Base-by-base conservation (phyloP, 1,284 basidiomycete genomes). In the Ganoderma meredithae region DNA sequence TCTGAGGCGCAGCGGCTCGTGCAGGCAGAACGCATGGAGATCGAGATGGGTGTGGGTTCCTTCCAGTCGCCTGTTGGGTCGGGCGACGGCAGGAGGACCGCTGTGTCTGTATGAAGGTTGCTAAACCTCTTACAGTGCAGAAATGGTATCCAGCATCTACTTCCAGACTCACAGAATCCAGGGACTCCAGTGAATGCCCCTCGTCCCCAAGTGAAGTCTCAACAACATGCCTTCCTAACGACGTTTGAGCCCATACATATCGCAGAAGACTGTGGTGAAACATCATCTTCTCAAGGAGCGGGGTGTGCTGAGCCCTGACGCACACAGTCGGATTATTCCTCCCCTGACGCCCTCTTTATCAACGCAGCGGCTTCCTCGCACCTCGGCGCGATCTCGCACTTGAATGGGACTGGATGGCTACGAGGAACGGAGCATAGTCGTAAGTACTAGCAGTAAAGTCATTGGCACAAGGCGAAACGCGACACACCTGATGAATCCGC, bases 401-500 rank as follows among this genome's bases (percentile, higher is more conserved):
- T 55, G 68, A 78, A 78, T 17, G 76, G 74, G 12, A 65, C 72
- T 1, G 76, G 75, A 52, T 76, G 74, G 36, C 76, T 77, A 49
- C 1, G 10, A 22, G 25, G 25, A 31, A 31, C 10, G 17, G 33
- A n/a, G 10, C 55, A 36, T 9, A 8, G 17, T 15, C 1, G 27
- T 36, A 56, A n/a, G n/a, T n/a, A n/a, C n/a, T n/a, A n/a, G n/a
- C n/a, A n/a, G n/a, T n/a, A n/a, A n/a, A n/a, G n/a, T n/a, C n/a
- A n/a, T n/a, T n/a, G n/a, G n/a, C n/a, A n/a, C n/a, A n/a, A n/a
- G n/a, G n/a, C n/a, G n/a, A n/a, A n/a, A n/a, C n/a, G n/a, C n/a
- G n/a, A n/a, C n/a, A n/a, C n/a, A n/a, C 78, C 74, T 72, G 58
- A 79, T 78, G 62, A 77, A 78, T 6, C 78, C 76, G 6, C 71